Percentiles rank a stretch among this genome's conserved stretches.
Conservation (phyloP, 2,329 filamentous ascomycete genomes). For the Daldinia eschscholtzii region DNA sequence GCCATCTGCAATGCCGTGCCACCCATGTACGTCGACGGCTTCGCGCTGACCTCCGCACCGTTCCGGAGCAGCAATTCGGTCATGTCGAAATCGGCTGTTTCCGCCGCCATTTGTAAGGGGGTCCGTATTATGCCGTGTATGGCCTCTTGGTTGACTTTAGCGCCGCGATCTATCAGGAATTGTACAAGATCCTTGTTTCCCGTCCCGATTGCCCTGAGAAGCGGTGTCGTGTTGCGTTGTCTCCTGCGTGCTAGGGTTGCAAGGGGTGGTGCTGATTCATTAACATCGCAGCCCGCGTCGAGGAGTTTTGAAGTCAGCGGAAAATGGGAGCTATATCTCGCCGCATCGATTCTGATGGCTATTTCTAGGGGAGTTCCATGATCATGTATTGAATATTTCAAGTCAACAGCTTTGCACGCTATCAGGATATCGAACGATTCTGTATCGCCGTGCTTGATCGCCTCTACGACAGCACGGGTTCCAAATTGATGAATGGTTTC, state of each 20-base stretch:
- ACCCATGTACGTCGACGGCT: slow-evolving; percentile 24
- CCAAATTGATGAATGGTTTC: background rate
- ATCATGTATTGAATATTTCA: background rate
- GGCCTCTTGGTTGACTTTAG: slow-evolving; percentile 37
- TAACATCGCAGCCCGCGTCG: slow-evolving; percentile 24
- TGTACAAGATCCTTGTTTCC: slow-evolving; percentile 38
- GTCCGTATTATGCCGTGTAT: slow-evolving; percentile 25
- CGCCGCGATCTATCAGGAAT: slow-evolving; percentile 35
- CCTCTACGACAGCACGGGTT: background rate
- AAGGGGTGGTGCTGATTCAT: background rate
- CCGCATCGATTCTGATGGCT: slow-evolving; percentile 16
- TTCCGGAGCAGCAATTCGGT: slow-evolving; percentile 37
- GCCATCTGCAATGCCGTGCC: slow-evolving; percentile 44
- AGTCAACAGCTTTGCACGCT: slow-evolving; percentile 10
- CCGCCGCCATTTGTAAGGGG: slow-evolving; percentile 43
- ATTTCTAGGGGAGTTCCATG: background rate
- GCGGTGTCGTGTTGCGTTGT: slow-evolving; percentile 11
- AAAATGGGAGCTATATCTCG: background rate
- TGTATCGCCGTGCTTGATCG: background rate
- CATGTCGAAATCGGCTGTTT: slow-evolving; percentile 35
- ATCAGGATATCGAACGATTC: slow-evolving; percentile 28
- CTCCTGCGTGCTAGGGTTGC: background rate
- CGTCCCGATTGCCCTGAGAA: slow-evolving; percentile 23
- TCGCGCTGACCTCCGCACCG: slow-evolving; percentile 38
- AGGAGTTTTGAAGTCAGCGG: slow-evolving; percentile 23